Evolutionary conservation across 1,284 basidiomycete genomes (phyloP), one percentile per base, ranked within the genome.

Genomic region (Stereum hirsutum): DNA sequence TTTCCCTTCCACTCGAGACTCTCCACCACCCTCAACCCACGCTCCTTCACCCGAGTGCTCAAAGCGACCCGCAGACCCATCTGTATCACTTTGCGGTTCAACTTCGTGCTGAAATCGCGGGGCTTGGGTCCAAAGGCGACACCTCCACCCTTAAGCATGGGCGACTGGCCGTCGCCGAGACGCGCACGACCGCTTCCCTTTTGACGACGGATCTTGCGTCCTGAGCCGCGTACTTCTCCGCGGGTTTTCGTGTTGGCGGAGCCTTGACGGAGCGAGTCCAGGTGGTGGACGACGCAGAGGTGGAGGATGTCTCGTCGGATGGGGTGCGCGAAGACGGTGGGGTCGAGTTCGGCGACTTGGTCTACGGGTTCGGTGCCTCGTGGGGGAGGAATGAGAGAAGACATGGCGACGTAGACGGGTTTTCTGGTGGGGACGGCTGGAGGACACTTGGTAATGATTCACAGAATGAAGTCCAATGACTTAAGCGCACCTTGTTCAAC

Each of bases 301-400:
- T 99, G 95, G 8, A 99, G 78, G 48, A 99, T 89, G 59, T 98
- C 93, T 17, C 81, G 77, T 41, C 95, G 86, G 34, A 95, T 79
- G 25, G 88, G 87, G 50, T 89, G 81, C 52, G 77, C 72, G 63
- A 99, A 99, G 21, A 99, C 81, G 24, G 78, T 74, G 5, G 89
- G 78, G 50, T 93, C 81, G 27, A 95, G 78, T 38, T 79, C 74
- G 25, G 88, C 86, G 20, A 88, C 67, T 45, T 71, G 68, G 17
- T 70, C 65, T 32, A 68, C 60, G 7, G 65, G 53, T 10, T 62
- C 58, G 15, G 64, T 62, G 32, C 60, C 61, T 34, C 63, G 57
- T 34, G 58, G 58, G 25, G 65, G 68, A 48, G 68, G 72, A 27
- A 82, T 59, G 14, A 83, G 69, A 39, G 72, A 69, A 4, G 78